Evolutionary conservation across 306 rosid genomes (phyloP), one percentile per base, ranked within the genome.

Genomic region (Biancaea sappan): DNA sequence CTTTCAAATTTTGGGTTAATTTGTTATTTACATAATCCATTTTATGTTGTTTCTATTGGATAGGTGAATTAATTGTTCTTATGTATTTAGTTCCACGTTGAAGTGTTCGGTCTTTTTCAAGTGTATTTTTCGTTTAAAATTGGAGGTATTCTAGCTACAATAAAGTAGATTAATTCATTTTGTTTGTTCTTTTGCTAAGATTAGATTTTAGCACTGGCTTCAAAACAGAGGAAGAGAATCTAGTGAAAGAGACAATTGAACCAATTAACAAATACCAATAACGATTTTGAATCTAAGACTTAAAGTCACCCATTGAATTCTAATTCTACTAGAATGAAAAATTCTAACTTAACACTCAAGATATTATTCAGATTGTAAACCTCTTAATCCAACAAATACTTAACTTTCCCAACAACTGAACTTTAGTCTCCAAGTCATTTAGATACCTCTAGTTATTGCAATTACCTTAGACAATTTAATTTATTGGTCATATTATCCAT

Each of bases 1-100:
- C 8, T 46, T 75, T 56, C 85, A 73, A 35, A 53, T 76, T 72
- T 76, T 90, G 8, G 90, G 95, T 89, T 77, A n/a, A 40, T 54
- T 22, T n/a, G 29, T 67, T 40, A n/a, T n/a, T 25, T 71, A 9
- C 16, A 2, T 5, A 16, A 31, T 29, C 8, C n/a, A n/a, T n/a
- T n/a, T n/a, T n/a, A n/a, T n/a, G n/a, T n/a, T n/a, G n/a, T 28
- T 25, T 54, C 18, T 4, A 2, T 6, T 11, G 32, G 46, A 29
- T 61, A 29, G n/a, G n/a, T n/a, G n/a, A 18, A 19, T 4, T 12
- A 40, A 19, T 40, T 5, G 12, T 21, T 62, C 0, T 12, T 0
- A 5, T 14, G 50, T 2, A 38, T 11, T 63, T 38, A 63, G 5
- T 63, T 19, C 22, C 66, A 31, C 21, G 22, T 32, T 9, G 44